phyloP scores from a whole-genome alignment of 2,329 filamentous ascomycete genomes.

The Ilyonectria destructans region DNA sequence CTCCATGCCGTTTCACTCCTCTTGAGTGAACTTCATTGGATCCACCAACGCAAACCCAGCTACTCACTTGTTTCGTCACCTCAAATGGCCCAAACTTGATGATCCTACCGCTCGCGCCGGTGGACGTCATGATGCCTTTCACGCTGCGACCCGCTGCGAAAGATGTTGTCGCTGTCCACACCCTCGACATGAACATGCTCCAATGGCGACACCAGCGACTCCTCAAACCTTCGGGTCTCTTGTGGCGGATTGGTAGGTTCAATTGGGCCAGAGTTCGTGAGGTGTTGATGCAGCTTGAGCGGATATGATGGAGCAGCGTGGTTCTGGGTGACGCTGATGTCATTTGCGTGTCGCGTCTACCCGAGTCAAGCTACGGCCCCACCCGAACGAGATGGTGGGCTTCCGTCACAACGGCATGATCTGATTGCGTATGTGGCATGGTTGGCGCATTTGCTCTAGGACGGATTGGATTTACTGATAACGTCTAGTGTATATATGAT shows the following conservation, averaged over 20 bases:
- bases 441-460: not conserved
- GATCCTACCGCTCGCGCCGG: slow-evolving; percentile 41
- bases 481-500: too few relatives aligned
- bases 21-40: too few relatives aligned
- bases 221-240: not conserved
- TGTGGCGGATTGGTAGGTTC: not conserved
- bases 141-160: slow-evolving; percentile 28
- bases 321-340: slow-evolving; percentile 38
- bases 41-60: not conserved
- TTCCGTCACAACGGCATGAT: not conserved
- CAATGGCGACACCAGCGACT: not conserved
- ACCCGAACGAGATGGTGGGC: slow-evolving; percentile 5
- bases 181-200: slow-evolving; percentile 44
- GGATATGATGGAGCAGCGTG: slow-evolving; percentile 15
- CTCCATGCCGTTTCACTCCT: too few relatives aligned
- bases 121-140: slow-evolving; percentile 52
- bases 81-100: slow-evolving; percentile 84
- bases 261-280: not conserved
- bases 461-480: not conserved
- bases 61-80: slow-evolving; percentile 80
- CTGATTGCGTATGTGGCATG: not conserved
- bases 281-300: not conserved
- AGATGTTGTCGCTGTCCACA: slow-evolving; percentile 30
- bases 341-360: slow-evolving; percentile 29
- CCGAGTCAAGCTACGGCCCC: slow-evolving; percentile 9